Base-by-base conservation (phyloP, 139 green algal species). In the Chlorella sp. region DNA sequence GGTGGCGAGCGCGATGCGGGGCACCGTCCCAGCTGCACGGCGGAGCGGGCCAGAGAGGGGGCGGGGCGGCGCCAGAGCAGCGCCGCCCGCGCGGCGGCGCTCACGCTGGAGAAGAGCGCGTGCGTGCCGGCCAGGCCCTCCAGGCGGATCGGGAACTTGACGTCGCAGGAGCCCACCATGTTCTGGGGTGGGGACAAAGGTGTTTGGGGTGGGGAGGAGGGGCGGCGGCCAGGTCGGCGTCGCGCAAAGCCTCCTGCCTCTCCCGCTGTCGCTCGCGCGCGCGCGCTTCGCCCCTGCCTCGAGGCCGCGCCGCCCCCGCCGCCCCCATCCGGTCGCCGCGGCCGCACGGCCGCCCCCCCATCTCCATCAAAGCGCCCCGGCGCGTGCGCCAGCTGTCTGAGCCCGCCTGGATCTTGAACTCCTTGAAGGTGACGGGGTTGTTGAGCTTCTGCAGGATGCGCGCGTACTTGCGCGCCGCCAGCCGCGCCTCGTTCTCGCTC, bases 131-230 rank as follows among this genome's bases (percentile, higher is more conserved):
- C 79, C 27, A 99, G 84, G 42, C 95, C 95, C 67, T 99, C 96
- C 66, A 99, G 79, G 21, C 95, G 87, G 72, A 99, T 99, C 31
- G 96, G 96, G 79, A 99, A 99, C 70, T 93, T 92, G 36, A 99
- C 96, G 71, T 99, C 95, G 69, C 94, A 98, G 21, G 95, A 98
- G 5, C 92, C 96, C 60, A 99, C 96, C 71, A 99, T 98, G 84
- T 99, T 99, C 72, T 99, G 95, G 71, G 98, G 92, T 63, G 98
- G 98, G 85, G 98, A 99, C 71, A n/a, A n/a, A n/a, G n/a, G n/a
- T n/a, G n/a, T n/a, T n/a, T n/a, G n/a, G n/a, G n/a, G n/a, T n/a
- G n/a, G n/a, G n/a, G n/a, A n/a, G n/a, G n/a, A n/a, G n/a, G n/a
- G n/a, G n/a, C n/a, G n/a, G n/a, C n/a, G n/a, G n/a, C n/a, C n/a